Evolutionary conservation across 1,284 basidiomycete genomes (phyloP), one percentile per base, ranked within the genome.

Genomic region (Boletus sp.): DNA sequence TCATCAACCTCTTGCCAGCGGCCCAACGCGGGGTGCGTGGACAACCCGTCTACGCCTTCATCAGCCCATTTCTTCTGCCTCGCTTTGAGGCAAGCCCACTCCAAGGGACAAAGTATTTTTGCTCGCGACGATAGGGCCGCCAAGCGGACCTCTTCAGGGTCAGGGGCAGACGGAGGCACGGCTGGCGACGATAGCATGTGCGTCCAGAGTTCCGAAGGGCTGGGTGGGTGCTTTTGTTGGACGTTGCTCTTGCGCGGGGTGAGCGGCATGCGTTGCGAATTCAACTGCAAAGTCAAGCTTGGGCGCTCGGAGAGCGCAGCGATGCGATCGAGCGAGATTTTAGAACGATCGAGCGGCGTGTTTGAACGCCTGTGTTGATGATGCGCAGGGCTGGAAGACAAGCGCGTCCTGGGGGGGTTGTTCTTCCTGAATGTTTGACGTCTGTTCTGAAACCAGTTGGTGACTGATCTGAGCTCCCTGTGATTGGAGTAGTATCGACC

Each of bases 21-120:
- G n/a, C 33, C 38, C 44, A 40, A 39, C 38, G 34, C 41, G 7
- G 44, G 41, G 34, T 17, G 41, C 8, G 20, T 17, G 17, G 41
- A 37, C 13, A 47, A 30, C 44, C 54, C 46, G 50, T 56, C 60
- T 40, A 51, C 42, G 46, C 66, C 53, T 58, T 62, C 63, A 57
- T 63, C 64, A 4, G 13, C 51, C 55, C 67, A 61, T n/a, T 55
- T 67, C 29, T 56, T 60, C 32, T 64, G 65, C 46, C 74, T 62
- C 35, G 69, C 74, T 35, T 68, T 72, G 30, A 74, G 70, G 51
- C 73, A 75, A 5, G 73, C 73, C 71, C 71, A 76, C 49, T 76
- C 73, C 43, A 75, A 51, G 9, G 74, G 72, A n/a, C 60, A 65
- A 17, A 64, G 54, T 12, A 55, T 58, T 53, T 61, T 71, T n/a